Evolutionary conservation across 1,284 basidiomycete genomes (phyloP), one percentile per base, ranked within the genome.

Genomic region (Vanrija pseudolonga): DNA sequence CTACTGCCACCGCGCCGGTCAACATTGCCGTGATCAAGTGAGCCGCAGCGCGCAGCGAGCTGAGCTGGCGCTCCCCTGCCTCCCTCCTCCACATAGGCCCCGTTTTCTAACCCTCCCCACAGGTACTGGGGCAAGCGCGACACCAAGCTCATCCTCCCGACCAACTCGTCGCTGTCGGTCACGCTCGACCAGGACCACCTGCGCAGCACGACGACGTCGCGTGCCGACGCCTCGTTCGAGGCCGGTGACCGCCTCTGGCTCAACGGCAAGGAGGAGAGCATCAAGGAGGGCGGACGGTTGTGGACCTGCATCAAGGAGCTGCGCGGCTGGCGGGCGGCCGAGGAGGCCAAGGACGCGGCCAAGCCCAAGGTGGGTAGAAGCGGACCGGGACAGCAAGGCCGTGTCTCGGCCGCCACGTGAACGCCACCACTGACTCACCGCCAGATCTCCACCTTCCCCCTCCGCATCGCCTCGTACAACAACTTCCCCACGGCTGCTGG

Each of bases 401-500:
- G 26, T 15, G 6, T 8, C 19, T 37, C 12, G n/a, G 45, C 23
- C 44, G 48, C 12, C 17, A 45, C 41, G 41, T 26, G 7, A 26
- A 26, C 26, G 26, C 26, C 26, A 11, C 26, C 26, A 7, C 26
- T 26, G 26, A 26, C 24, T 39, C 47, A 38, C 56, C 48, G 18
- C 11, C 59, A 92, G 87, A 77, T 95, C 49, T 88, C 92, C 0
- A 71, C 80, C 17, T 87, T 80, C 74, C 78, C 82, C 26, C 83
- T 96, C 3, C 90, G 90, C 77, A 93, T 99, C 62, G 85, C 85
- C 56, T 98, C 94, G 11, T 87, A 86, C 79, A 99, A 99, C 84
- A 98, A 98, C 81, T 98, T 99, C 81, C 95, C 95, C 22, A 98
- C 95, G 6, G 96, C 96, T 8, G 96, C 95, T 0, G 96, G 95